phyloP scores from a whole-genome alignment of 2,329 filamentous ascomycete genomes.

The Bipolaris sorokiniana region DNA sequence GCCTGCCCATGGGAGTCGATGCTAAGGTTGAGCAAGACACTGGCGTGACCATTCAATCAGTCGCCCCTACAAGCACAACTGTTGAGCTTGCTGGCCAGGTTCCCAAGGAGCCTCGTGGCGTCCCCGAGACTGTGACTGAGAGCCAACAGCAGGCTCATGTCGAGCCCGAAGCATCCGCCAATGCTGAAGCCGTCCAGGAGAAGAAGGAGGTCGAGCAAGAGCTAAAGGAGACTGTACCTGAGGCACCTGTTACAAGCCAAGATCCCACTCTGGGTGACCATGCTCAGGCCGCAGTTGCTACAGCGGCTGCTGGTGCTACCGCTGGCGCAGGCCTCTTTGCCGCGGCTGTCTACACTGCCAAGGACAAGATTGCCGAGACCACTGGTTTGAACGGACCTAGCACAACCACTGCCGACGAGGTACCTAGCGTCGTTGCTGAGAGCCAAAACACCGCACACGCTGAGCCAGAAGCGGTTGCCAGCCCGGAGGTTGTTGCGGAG shows the following conservation, averaged over 20 bases:
- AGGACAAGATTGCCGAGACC: slow-evolving; percentile 45
- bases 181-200: slow-evolving; percentile 69
- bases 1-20: slow-evolving; percentile 69
- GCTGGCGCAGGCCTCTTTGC: slow-evolving; percentile 52
- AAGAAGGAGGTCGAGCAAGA: slow-evolving; percentile 75
- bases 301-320: slow-evolving; percentile 47
- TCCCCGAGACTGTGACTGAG: slow-evolving; percentile 70
- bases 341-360: slow-evolving; percentile 39
- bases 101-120: slow-evolving; percentile 52
- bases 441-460: slow-evolving; percentile 70
- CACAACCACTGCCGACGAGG: slow-evolving; percentile 45
- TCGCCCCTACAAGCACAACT: slow-evolving; percentile 54
- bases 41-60: slow-evolving; percentile 51
- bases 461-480: slow-evolving; percentile 69
- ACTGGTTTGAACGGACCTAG: slow-evolving; percentile 47
- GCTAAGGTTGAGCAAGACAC: slow-evolving; percentile 49
- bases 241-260: slow-evolving; percentile 47
- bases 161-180: slow-evolving; percentile 71
- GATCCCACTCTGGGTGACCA: slow-evolving; percentile 21
- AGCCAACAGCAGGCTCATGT: slow-evolving; percentile 71
- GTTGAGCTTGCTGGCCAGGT: slow-evolving; percentile 54
- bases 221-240: slow-evolving; percentile 69
- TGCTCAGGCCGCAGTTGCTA: slow-evolving; percentile 26
- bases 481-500: slow-evolving; percentile 68
- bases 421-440: slow-evolving; percentile 69